Base-by-base conservation (phyloP, 169 alveolate species). In the Cryptosporidium ubiquitum region DNA sequence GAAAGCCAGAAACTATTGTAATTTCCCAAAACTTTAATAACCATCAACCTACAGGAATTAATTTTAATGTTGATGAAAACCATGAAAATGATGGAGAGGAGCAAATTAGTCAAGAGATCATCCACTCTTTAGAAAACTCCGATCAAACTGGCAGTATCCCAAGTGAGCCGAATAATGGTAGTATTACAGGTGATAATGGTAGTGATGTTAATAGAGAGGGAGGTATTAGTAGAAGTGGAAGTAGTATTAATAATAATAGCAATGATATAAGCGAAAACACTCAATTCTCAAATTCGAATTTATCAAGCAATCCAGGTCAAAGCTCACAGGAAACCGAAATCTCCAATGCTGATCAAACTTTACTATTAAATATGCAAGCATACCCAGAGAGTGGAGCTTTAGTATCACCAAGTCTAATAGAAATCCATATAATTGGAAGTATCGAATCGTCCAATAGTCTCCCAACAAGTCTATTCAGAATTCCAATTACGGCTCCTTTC, bases 1-100 rank as follows among this genome's bases (percentile, higher is more conserved):
- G 89, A 40, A 79, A 79, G 44, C 89, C 89, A 20, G 89, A 79
- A 39, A 79, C 75, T 1, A 66, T 79, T 39, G 89, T 79, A 64
- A 6, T 79, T 18, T n/a, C 89, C 20, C 73, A 33, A 3, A 40
- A 51, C 18, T 33, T 73, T 10, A 6, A 31, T 9, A 26, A 55
- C 18, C 3, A 55, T 26, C 37, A 55, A 18, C 10, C 37, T 10
- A 3, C 29, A 9, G 66, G 66, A 52, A 52, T 52, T 37, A 29
- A 52, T 10, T 33, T n/a, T 55, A 51, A 39, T 9, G 57, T 31
- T 5, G 57, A 57, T 31, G 60, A 44, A 20, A 44, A 18, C 16
- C 57, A 73, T 18, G 69, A 73, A 7, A 58, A 51, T 55, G 70
- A 57, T n/a, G 70, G 39, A 12, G 66, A 55, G 3, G 66, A 55